A percentile compares a stretch with the other conserved stretches of the same genome.
Evolutionary conservation across 2,329 filamentous ascomycete genomes (phyloP).

Genomic region (Stagonosporopsis rhizophila): DNA sequence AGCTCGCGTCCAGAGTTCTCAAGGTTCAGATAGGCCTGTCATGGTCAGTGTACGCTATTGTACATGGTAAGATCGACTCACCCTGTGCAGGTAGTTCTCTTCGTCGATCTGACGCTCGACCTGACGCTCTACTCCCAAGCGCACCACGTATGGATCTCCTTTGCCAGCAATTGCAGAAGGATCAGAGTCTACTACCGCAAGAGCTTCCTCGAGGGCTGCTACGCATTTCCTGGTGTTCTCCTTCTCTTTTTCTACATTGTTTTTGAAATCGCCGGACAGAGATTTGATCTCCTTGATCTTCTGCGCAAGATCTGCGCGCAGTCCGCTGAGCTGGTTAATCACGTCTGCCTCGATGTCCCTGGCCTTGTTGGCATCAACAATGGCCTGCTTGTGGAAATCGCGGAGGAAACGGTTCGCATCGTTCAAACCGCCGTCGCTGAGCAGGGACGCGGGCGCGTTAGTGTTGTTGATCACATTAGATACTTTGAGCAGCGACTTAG

Average conservation of each 20-base stretch:
- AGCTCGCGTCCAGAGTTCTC: slow-evolving; percentile 94
- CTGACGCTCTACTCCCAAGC: slow-evolving; percentile 84
- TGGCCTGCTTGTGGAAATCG: slow-evolving; percentile 80
- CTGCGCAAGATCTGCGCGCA: slow-evolving; percentile 86
- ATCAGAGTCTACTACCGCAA: slow-evolving; percentile 82
- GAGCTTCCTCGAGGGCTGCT: slow-evolving; percentile 77
- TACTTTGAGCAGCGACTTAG: slow-evolving; percentile 82
- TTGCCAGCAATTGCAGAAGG: slow-evolving; percentile 78
- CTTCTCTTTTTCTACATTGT: slow-evolving; percentile 94
- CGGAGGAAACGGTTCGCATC: slow-evolving; percentile 84
- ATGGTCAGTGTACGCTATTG: slow-evolving; percentile 18
- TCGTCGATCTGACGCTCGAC: slow-evolving; percentile 93
- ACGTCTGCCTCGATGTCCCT: slow-evolving; percentile 91
- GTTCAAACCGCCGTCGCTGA: slow-evolving; percentile 81
- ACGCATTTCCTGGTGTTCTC: slow-evolving; percentile 82
- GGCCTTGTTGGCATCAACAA: slow-evolving; percentile 84
- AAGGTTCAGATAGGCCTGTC: slow-evolving; percentile 87
- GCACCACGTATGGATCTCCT: slow-evolving; percentile 89
- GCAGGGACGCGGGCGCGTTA: slow-evolving; percentile 74
- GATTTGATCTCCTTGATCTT: slow-evolving; percentile 99
- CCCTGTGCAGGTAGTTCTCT: slow-evolving; percentile 94
- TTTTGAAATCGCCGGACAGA: slow-evolving; percentile 94
- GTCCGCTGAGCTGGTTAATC: slow-evolving; percentile 81
- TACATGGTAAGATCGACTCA: slow-evolving; percentile 52
- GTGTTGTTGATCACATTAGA: slow-evolving; percentile 86